A percentile compares a stretch with the other conserved stretches of the same genome.
Evolutionary conservation across 768 basidiomycete species (phyloP).

Genomic region (Boletus rubroflammeus): DNA sequence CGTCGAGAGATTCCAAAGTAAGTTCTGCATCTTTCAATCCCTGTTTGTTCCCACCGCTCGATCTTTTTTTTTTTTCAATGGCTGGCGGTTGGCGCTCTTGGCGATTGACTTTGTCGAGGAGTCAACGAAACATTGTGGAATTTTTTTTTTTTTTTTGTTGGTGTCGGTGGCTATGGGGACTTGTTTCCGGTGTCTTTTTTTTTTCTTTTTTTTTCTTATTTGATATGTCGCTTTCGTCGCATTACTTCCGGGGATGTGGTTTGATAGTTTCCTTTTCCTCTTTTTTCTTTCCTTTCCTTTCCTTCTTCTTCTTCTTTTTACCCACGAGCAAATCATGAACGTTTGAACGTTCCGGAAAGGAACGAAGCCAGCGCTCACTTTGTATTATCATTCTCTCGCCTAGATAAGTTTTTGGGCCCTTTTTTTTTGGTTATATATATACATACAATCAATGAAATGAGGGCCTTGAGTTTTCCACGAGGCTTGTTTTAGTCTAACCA

Average conservation of each 20-base stretch:
- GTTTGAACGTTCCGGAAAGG: background rate
- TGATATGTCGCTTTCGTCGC: background rate
- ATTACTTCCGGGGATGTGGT: background rate
- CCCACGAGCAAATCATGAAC: constrained; percentile 5
- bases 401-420: constrained; percentile 16
- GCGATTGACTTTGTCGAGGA: background rate
- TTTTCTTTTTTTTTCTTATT: background rate
- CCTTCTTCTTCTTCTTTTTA: background rate
- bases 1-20: constrained; percentile 2
- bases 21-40: background rate
- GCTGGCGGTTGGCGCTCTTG: background rate
- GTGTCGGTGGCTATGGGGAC: background rate
- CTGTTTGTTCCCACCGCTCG: background rate
- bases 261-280: background rate
- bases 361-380: background rate
- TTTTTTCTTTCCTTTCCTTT: background rate
- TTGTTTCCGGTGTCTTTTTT: background rate
- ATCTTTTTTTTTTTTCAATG: background rate
- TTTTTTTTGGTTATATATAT: background rate
- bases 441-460: background rate
- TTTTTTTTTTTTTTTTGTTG: too few species aligned
- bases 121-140: background rate
- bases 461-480: constrained; percentile 32
- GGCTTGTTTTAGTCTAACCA: constrained; percentile 2
- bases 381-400: constrained; percentile 19